Evolutionary conservation across 495 filamentous ascomycete genomes (phyloP), one percentile per base, ranked within the genome.

Genomic region (Podospora pseudoanserina): DNA sequence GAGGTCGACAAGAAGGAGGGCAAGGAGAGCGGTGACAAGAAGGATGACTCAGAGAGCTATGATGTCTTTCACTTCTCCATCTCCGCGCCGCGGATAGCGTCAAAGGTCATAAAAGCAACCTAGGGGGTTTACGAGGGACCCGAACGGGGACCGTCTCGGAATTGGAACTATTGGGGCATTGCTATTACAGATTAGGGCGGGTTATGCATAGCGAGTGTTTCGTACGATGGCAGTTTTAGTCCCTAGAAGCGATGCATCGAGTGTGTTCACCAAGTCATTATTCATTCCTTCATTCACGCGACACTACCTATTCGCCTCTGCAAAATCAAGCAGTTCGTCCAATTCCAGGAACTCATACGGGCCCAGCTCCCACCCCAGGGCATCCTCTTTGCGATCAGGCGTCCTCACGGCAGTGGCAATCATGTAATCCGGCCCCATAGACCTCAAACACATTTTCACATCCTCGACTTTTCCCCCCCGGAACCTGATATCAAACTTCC

Each of bases 371-470:
- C 76, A 82, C 20, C 75, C 71, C 57, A 84, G 68, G 19, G 67
- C 80, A 28, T 76, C 78, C 63, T 70, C 76, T 66, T 74, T 72
- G 0, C 58, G 65, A 66, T 58, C 75, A 0, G 79, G 81, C 56
- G 81, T 84, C 67, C 79, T 70, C 32, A 82, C 75, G 2, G 79
- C 82, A 20, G 82, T 78, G 60, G 79, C 80, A 65, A 80, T 75
- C 82, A 84, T 84, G 74, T 77, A 83, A 53, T 83, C 80, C 30
- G 74, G 68, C 9, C 82, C 79, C 13, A 82, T 66, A 18, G 78
- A 76, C 60, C 79, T 68, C 63, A 84, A 64, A 58, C 75, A 76
- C 26, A 84, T 75, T 66, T 83, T 82, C 65, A 79, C 80, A 63
- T 82, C 81, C n/a, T 75, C 74, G 13, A 82, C 77, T 73, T 54